Base-by-base conservation (phyloP, 2,329 filamentous ascomycete genomes). In the Curvularia spicifera region DNA sequence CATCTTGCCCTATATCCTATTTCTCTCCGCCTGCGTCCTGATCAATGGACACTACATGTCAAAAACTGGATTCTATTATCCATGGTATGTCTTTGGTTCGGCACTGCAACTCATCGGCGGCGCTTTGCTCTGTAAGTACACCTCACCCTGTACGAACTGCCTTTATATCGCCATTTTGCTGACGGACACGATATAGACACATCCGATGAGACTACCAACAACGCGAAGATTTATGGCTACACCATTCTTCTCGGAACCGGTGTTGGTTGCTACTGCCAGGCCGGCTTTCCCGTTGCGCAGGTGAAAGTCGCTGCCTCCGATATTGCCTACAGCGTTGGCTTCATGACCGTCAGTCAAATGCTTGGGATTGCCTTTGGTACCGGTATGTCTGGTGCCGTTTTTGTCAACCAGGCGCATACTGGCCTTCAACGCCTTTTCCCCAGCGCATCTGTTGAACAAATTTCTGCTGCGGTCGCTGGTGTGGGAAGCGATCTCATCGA, bases 1-100 rank as follows among this genome's bases (percentile, higher is more conserved):
- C 9, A 56, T 72, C 1, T 61, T 72, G 4, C 68, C 70, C 3
- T 59, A 66, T 43, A 63, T 73, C 42, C 24, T 61, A 31, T 22
- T 71, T 18, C 28, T 60, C 18, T 53, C 55, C 28, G 24, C 46
- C 40, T 10, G 28, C 20, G 28, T 44, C n/a, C 37, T 56, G n/a
- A 24, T 42, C 15, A 20, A 35, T 28, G 53, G 39, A 18, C 15
- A 12, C 18, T 51, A 8, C 35, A n/a, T 51, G 35, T 37, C 49
- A 26, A 26, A 29, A 9, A 24, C 39, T 8, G 43, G 51, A 35
- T 24, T 29, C 18, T 51, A 15, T 56, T 37, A 50, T 56, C 40
- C 42, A 12, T 57, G 8, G 44, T 37, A 12, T 15, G 45, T 33
- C 45, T 24, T 48, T 15, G 42, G 42, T 4, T 26, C 22, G 3